Evolutionary conservation across 179 eudicot genomes (phyloP), one percentile per base, ranked within the genome.

Genomic region (Pouteria campechiana): DNA sequence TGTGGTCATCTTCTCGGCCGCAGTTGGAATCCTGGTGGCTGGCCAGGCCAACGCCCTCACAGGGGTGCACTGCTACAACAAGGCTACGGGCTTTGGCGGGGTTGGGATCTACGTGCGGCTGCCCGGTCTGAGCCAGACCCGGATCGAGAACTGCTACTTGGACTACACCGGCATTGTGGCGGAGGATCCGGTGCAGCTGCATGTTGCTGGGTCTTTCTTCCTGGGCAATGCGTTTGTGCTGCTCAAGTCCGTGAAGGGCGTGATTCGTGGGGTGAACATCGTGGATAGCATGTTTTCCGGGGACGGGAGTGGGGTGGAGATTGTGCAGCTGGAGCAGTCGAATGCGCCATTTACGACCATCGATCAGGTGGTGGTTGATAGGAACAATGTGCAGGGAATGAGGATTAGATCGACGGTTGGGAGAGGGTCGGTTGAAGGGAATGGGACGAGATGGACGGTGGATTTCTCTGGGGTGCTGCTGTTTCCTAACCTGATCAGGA

Each of bases 21-120:
- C 49, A 5, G 64, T 54, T 0, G 94, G 94, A 1, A 70, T 84
- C 2, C 14, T 73, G 38, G 28, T 84, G 0, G 48, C 72, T 0
- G 95, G 95, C 8, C 79, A 72, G 25, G 95, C 87, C 7, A 84
- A 84, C 32, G 35, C 50, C 1, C 37, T 84, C 1, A 59, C 87
- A 1, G 95, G 95, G 7, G 81, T 81, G 2, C 95, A 84, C 63
- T 81, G 90, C 25, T 84, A 84, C 52, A 84, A 84, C 48, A 84
- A 84, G 51, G 95, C 95, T 3, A 57, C 75, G 1, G 76, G 79
- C 0, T 75, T 77, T 32, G 95, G 92, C 16, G 95, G 95, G 2
- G 66, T 70, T 2, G 95, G 95, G 12, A 75, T 84, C n/a, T 78
- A 84, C 31, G 24, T 84, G 20, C 68, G 63, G 51, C 36, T 76